Evolutionary conservation across 2,329 filamentous ascomycete species (phyloP).

Genomic region (Talaromyces pinophilus): DNA sequence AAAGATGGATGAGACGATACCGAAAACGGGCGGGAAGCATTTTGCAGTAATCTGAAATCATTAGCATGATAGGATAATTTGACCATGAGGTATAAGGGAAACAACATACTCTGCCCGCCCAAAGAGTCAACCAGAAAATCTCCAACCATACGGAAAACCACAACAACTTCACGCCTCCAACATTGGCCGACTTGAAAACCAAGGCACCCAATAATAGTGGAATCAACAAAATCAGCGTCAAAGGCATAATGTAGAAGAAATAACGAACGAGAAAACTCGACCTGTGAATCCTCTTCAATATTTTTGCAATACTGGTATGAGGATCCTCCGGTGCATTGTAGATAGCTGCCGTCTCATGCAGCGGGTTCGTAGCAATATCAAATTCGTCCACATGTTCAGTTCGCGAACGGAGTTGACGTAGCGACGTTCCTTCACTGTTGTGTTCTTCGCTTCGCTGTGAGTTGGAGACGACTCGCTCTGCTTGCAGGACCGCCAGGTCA

Average conservation of each 20-base stretch:
- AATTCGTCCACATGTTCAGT: conserved; percentile 65
- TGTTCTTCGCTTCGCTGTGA: conserved; percentile 39
- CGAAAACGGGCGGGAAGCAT: conserved; percentile 62
- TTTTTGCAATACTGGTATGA: conserved; percentile 61
- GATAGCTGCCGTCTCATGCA: conserved; percentile 65
- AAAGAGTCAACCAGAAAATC: conserved; percentile 87
- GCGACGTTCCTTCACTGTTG: conserved; percentile 45
- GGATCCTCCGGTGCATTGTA: conserved; percentile 67
- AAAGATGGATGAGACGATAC: conserved; percentile 68
- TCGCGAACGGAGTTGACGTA: conserved; percentile 56
- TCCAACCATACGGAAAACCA: conserved; percentile 98
- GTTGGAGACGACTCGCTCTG: conserved; percentile 61
- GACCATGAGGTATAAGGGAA: not conserved
- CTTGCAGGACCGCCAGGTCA: conserved; percentile 65
- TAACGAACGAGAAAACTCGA: conserved; percentile 69
- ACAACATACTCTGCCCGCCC: conserved; percentile 64
- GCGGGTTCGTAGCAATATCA: conserved; percentile 66
- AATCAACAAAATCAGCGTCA: conserved; percentile 65
- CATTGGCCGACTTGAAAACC: conserved; percentile 59
- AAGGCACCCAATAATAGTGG: conserved; percentile 67
- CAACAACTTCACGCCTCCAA: conserved; percentile 73
- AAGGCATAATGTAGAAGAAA: conserved; percentile 68
- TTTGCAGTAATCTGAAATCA: conserved; percentile 59
- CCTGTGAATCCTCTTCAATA: conserved; percentile 65
- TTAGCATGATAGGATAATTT: not conserved